A percentile compares a stretch with the other conserved stretches of the same genome.
Evolutionary conservation across 208 protist species (phyloP).

Genomic region (Leptomonas pyrrhocoris): DNA sequence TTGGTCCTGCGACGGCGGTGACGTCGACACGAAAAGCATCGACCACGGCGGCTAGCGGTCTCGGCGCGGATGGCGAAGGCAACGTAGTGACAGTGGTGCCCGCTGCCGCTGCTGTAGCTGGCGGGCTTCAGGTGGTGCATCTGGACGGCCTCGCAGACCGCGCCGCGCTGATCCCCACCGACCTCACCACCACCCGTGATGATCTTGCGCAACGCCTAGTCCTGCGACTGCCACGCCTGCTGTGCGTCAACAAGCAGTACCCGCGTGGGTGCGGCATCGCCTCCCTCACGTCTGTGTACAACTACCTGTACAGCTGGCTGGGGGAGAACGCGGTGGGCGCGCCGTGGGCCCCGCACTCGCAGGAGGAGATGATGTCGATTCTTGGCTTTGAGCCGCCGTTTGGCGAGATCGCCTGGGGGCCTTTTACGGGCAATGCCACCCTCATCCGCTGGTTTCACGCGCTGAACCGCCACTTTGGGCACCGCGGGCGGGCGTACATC

Average conservation of each 20-base stretch:
- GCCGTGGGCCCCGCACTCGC: constrained; percentile 60
- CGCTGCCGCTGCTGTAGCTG: constrained; percentile 6
- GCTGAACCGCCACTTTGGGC: constrained; percentile 78
- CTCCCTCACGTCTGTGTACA: constrained; percentile 88
- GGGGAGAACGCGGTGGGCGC: constrained; percentile 56
- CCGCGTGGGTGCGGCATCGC: constrained; percentile 88
- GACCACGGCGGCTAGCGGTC: constrained; percentile 14
- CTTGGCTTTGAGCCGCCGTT: constrained; percentile 91
- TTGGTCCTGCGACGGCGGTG: background rate
- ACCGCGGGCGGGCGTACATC: constrained; percentile 64
- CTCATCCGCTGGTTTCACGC: constrained; percentile 92
- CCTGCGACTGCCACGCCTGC: constrained; percentile 67
- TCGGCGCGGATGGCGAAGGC: constrained; percentile 53
- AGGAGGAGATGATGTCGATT: constrained; percentile 90
- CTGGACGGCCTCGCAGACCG: constrained; percentile 57
- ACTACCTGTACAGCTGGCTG: constrained; percentile 91
- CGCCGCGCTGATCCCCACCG: constrained; percentile 60
- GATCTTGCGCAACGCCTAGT: constrained; percentile 75
- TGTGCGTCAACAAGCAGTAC: constrained; percentile 91
- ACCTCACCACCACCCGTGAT: constrained; percentile 65
- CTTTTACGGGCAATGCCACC: constrained; percentile 91
- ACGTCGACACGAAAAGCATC: background rate
- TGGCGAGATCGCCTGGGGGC: constrained; percentile 88
- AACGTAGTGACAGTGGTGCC: constrained; percentile 25
- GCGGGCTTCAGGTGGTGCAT: constrained; percentile 42